phyloP scores from a whole-genome alignment of 139 green algal genomes.

The Chlorella sp. region DNA sequence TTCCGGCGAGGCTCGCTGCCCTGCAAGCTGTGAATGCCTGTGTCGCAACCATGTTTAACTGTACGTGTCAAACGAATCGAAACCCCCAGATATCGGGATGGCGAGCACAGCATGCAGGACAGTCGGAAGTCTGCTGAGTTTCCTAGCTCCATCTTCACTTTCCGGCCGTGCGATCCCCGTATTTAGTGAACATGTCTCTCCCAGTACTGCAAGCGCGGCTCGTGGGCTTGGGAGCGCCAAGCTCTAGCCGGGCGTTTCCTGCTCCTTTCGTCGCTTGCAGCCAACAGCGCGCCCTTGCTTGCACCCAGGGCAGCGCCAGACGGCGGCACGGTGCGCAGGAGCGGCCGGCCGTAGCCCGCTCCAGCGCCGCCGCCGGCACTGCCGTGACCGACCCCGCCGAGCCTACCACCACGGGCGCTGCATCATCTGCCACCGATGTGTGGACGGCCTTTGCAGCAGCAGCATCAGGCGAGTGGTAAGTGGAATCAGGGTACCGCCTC shows the following conservation, averaged over 20 bases:
- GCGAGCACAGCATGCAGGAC: neutral
- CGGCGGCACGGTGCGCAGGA: neutral
- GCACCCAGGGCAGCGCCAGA: neutral
- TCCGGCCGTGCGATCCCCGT: too few species aligned
- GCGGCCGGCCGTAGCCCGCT: neutral
- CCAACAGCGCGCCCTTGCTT: neutral
- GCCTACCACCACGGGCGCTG: neutral
- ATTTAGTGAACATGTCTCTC: neutral
- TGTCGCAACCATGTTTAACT: neutral
- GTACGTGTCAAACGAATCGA: neutral
- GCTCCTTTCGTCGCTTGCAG: too few species aligned
- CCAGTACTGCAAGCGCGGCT: neutral
- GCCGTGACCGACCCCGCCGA: neutral
- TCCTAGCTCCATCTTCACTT: too few species aligned
- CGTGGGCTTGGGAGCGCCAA: neutral
- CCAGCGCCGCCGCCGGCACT: neutral
- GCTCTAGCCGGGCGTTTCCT: neutral
- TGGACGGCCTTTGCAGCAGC: conserved; percentile 42
- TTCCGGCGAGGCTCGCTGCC: neutral
- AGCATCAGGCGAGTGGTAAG: conserved; percentile 63
- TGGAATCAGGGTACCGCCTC: too few species aligned
- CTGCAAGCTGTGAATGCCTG: neutral
- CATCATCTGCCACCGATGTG: neutral
- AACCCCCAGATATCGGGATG: neutral
- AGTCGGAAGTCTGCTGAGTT: too few species aligned